Base-by-base conservation (phyloP, 192 early-diverging fungal species). In the Phlyctochytrium bullatum region DNA sequence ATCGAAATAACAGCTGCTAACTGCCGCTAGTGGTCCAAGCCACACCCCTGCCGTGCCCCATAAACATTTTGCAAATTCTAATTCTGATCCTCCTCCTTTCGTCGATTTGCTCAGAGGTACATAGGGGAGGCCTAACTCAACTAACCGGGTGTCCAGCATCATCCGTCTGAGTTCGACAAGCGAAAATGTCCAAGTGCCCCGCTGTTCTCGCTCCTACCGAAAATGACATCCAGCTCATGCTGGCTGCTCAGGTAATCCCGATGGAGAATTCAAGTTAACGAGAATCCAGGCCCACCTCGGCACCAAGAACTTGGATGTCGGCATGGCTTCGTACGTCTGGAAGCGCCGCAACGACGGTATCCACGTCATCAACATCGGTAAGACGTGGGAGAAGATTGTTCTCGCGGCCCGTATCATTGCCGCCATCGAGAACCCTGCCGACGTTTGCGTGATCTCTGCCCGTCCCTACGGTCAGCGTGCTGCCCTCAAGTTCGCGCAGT, bases 321-420 rank as follows among this genome's bases (percentile, higher is more conserved):
- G 90, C 79, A 99, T 99, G 98, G 71, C 81, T 58, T 86, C 91
- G 62, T 99, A 99, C 86, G 89, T 97, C 73, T 95, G 82, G 85
- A 97, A 98, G 91, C 93, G 94, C 75, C 92, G 98, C 73, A 81
- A 88, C 72, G 98, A 99, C 86, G 91, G 91, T 80, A 84, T 99
- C 76, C 86, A 98, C 90, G 86, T 99, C 83, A 96, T 99, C 87
- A 98, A 99, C 90, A 87, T 95, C 59, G 92, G 90, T 73, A 99
- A 99, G 91, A 99, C 98, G 81, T 99, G 96, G 93, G 98, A 97
- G 88, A 99, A 99, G 92, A 80, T 99, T 58, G 87, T 98, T 47
- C 83, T 99, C 65, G 98, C 98, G 73, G 96, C 98, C 68, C 94
- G 98, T 84, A 88, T 98, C 83, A 95, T 99, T 69, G 93, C 93